Conservation (phyloP, 805 yeast species). For the Vanderwaltozyma polyspora region DNA sequence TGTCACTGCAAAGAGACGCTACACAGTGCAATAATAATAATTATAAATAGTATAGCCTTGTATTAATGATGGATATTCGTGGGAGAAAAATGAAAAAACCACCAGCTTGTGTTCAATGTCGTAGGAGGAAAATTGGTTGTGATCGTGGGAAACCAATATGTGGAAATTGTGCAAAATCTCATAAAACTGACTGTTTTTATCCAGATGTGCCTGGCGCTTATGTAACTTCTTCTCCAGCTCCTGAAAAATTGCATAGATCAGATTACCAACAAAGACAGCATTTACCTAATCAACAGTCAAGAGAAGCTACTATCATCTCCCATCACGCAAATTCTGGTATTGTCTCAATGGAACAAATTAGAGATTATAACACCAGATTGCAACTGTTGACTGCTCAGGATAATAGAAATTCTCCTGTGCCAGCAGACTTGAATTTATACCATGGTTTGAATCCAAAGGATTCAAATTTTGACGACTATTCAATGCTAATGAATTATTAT, state of each 20-base stretch:
- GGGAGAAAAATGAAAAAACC: slow-evolving; percentile 11
- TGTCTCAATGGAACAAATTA: slow-evolving; percentile 22
- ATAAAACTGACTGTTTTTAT: slow-evolving; percentile 20
- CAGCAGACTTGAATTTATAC: not conserved
- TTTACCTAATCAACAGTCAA: not conserved
- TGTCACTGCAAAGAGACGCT: too few species aligned
- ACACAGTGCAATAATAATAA: too few species aligned
- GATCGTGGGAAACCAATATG: slow-evolving; percentile 34
- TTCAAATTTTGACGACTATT: not conserved
- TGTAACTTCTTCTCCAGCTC: slow-evolving; percentile 12
- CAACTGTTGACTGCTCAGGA: slow-evolving; percentile 17
- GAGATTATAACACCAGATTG: slow-evolving; percentile 21
- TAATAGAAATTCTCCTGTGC: slow-evolving; percentile 2
- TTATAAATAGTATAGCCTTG: not conserved
- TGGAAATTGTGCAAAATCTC: slow-evolving; percentile 27
- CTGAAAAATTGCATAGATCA: not conserved
- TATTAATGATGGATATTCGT: slow-evolving; percentile 7
- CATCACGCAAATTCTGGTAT: slow-evolving; percentile 5
- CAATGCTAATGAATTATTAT: slow-evolving; percentile 1
- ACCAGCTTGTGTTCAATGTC: slow-evolving; percentile 29
- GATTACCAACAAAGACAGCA: not conserved
- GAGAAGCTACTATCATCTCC: not conserved
- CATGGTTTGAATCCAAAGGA: not conserved
- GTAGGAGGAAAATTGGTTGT: slow-evolving; percentile 30
- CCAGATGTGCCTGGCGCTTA: slow-evolving; percentile 23